phyloP scores from a whole-genome alignment of 192 early-diverging fungal genomes.

The Backusella morwellensis region DNA sequence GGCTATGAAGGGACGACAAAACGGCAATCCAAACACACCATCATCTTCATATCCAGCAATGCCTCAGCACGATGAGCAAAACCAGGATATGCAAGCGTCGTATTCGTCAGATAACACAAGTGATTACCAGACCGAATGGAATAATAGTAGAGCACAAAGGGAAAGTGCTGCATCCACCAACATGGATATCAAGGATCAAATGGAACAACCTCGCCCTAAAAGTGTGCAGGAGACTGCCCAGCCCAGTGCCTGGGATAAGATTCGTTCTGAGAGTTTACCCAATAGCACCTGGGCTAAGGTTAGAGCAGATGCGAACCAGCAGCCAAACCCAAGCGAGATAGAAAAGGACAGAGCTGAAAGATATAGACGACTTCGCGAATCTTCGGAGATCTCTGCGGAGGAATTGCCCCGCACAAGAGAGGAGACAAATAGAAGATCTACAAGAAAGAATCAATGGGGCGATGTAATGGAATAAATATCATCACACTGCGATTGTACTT shows the following conservation, averaged over 20 bases:
- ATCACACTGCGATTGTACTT: not conserved
- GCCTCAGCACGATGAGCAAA: not conserved
- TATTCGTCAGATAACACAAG: not conserved
- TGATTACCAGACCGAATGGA: not conserved
- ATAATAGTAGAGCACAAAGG: not conserved
- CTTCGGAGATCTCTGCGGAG: slow-evolving; percentile 9
- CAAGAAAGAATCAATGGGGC: slow-evolving; percentile 31
- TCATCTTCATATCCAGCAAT: not conserved
- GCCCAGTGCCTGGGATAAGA: slow-evolving; percentile 29
- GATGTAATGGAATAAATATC: slow-evolving; percentile 14
- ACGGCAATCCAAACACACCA: not conserved
- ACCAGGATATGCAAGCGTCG: not conserved
- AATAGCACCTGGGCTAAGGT: slow-evolving; percentile 28
- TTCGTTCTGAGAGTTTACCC: slow-evolving; percentile 28
- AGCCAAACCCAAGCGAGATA: slow-evolving; percentile 1
- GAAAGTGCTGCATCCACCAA: not conserved
- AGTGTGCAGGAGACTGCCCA: not conserved
- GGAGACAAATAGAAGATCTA: slow-evolving; percentile 14
- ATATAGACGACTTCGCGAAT: slow-evolving; percentile 3
- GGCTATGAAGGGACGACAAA: not conserved
- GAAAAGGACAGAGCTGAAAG: not conserved
- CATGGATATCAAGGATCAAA: not conserved
- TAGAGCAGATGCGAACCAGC: slow-evolving; percentile 21
- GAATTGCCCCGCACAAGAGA: slow-evolving; percentile 35
- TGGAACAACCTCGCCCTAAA: not conserved